Base-by-base conservation (phyloP, 2,329 filamentous ascomycete genomes). In the Mycosphaerella sp. region DNA sequence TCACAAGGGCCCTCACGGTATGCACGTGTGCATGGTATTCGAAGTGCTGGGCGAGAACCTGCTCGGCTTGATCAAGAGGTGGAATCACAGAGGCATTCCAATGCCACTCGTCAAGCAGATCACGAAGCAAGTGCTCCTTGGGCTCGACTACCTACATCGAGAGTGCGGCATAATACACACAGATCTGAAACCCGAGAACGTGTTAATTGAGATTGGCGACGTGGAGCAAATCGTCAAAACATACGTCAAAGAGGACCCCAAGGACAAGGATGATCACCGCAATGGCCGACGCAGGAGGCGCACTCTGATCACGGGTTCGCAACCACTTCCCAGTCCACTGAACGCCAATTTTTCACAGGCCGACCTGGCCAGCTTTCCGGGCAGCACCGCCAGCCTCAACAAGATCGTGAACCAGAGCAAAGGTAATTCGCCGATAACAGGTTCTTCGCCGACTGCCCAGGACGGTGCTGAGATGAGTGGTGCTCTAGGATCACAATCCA, bases 81-180 rank as follows among this genome's bases (percentile, higher is more conserved):
- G 91, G 90, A 96, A 97, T 69, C 93, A 97, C 70, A 82, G 93
- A 54, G 93, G 93, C 43, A 97, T 98, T 52, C 93, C 93, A 39
- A 95, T 95, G 84, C 81, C 88, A 13, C 79, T 98, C 12, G 93
- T 97, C 68, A 96, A 96, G 77, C 93, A 97, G 70, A 98, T 98
- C 71, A 94, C 93, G 27, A 97, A 97, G 72, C 93, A 98, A 73
- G 93, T 97, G 8, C 78, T 98, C 42, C 81, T 98, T 25, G 93
- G 93, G 36, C 78, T 98, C 57, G 93, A 98, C 71, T 97, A 97
- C 68, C 79, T 98, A 35, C 93, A 98, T 70, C 84, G 93, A 63
- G 91, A 98, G 73, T 98, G 93, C 71, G 93, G 93, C 66, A 97
- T 98, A 73, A 96, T 98, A 66, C 93, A 98, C 71, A 97, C 93